These are phyloP conservation scores for Aristolochia californica DNA, from an alignment of 164 flowering plant species.

Conservation along the genomic window DNA sequence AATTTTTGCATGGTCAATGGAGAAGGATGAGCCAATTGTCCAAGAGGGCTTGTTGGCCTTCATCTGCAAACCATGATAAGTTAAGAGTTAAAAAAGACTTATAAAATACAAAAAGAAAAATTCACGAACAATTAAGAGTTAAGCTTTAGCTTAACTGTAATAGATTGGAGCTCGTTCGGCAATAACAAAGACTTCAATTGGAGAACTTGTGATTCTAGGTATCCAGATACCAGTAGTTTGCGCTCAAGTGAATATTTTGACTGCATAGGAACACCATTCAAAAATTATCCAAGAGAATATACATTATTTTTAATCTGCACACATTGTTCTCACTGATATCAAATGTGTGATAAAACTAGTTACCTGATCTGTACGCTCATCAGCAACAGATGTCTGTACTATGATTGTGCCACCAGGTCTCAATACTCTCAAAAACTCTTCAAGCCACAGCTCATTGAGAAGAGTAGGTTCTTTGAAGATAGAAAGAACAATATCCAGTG, in stretches of 20 bases:
- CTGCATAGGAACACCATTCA: conserved; percentile 28
- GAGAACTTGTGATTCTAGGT: conserved; percentile 39
- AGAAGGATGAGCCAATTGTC: conserved; percentile 87
- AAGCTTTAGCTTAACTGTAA: conserved; percentile 26
- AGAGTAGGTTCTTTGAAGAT: conserved; percentile 30
- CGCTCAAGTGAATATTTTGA: conserved; percentile 34
- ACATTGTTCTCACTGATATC: no score
- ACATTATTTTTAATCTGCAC: no score
- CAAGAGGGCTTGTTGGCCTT: conserved; percentile 76
- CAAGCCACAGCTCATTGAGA: conserved; percentile 33
- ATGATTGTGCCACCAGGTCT: conserved; percentile 65
- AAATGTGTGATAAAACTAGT: background rate
- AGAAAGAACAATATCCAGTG: conserved; percentile 38
- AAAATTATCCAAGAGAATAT: background rate
- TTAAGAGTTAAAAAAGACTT: background rate
- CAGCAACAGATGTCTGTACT: conserved; percentile 17
- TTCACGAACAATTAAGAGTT: conserved; percentile 10
- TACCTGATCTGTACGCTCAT: conserved; percentile 26
- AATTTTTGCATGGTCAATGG: conserved; percentile 45
- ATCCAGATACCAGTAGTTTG: conserved; percentile 62
- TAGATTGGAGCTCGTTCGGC: conserved; percentile 20
- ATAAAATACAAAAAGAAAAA: background rate
- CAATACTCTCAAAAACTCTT: conserved; percentile 46
- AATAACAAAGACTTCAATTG: conserved; percentile 22
- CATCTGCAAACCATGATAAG: conserved; percentile 22